These are phyloP conservation scores for Cytospora chrysosperma DNA, from an alignment of 2,329 filamentous ascomycete genomes.

Conservation along the genomic window DNA sequence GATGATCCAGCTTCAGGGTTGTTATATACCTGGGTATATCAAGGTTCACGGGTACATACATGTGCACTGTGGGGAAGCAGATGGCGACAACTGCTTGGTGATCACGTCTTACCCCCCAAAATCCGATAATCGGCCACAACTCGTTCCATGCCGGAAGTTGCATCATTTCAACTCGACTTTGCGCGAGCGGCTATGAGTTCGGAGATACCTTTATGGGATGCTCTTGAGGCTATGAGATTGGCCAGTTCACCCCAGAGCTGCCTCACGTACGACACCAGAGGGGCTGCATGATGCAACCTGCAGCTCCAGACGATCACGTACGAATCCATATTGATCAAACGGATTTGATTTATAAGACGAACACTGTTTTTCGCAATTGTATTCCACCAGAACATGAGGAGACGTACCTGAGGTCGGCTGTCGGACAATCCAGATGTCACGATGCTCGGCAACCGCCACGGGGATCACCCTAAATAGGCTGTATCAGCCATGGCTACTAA, in stretches of 20 bases:
- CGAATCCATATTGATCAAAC: neutral
- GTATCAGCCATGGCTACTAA: too few relatives aligned
- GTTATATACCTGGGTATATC: slow-evolving; percentile 19
- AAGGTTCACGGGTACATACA: too few relatives aligned
- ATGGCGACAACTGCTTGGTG: slow-evolving; percentile 29
- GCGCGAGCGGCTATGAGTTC: slow-evolving; percentile 14
- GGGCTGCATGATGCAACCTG: neutral
- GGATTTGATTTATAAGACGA: neutral
- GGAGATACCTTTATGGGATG: neutral
- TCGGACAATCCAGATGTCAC: neutral
- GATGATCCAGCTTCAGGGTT: neutral
- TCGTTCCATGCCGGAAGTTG: slow-evolving; percentile 20
- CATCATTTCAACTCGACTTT: slow-evolving; percentile 19
- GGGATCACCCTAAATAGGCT: too few relatives aligned
- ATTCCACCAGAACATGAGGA: neutral
- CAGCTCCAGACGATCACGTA: neutral
- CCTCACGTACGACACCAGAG: neutral
- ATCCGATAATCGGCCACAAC: slow-evolving; percentile 23
- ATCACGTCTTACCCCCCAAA: slow-evolving; percentile 29
- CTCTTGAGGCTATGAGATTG: neutral
- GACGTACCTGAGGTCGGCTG: neutral
- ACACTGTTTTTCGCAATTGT: neutral
- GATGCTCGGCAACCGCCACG: neutral
- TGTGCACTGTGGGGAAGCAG: slow-evolving; percentile 20
- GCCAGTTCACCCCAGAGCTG: neutral